Evolutionary conservation across 73 alveolate genomes (phyloP).

Genomic region (Strombidium stylifer): DNA sequence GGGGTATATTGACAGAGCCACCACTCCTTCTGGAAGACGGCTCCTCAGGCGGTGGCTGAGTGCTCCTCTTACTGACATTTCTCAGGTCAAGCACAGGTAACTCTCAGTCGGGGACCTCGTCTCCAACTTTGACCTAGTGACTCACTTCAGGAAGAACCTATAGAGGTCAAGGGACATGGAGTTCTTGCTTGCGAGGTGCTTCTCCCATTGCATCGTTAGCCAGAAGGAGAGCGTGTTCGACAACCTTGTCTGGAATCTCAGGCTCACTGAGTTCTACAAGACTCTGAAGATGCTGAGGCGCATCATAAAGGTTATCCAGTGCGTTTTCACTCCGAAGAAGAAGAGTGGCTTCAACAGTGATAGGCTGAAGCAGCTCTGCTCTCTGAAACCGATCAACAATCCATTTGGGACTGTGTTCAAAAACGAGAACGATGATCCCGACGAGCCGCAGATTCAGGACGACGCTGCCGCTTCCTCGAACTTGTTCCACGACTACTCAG

Average conservation of each 20-base stretch:
- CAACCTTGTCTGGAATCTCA: constrained; percentile 20
- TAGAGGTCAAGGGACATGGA: constrained; percentile 5
- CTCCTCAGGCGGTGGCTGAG: constrained; percentile 20
- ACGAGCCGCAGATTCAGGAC: constrained; percentile 18
- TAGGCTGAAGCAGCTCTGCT: neutral
- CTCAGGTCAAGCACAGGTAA: neutral
- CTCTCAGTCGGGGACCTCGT: constrained; percentile 3
- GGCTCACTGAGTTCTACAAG: constrained; percentile 17
- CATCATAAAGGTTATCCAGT: neutral
- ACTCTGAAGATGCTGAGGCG: neutral
- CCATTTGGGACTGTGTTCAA: no score
- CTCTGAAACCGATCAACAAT: neutral
- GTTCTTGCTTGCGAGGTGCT: constrained; percentile 3
- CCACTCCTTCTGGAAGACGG: constrained; percentile 29
- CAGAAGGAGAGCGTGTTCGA: constrained; percentile 5
- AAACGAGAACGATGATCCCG: neutral
- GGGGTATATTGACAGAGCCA: constrained; percentile 14
- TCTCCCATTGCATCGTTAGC: neutral
- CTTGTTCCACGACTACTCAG: neutral
- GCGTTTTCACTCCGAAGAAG: constrained; percentile 1
- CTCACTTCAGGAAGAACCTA: constrained; percentile 2
- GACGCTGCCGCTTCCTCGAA: neutral
- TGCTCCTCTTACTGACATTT: constrained; percentile 10
- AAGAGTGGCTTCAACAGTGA: neutral
- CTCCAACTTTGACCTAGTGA: neutral